A percentile compares a stretch with the other conserved stretches of the same genome.
Conservation (phyloP, 768 basidiomycete species). For the Hydnum rufescens region DNA sequence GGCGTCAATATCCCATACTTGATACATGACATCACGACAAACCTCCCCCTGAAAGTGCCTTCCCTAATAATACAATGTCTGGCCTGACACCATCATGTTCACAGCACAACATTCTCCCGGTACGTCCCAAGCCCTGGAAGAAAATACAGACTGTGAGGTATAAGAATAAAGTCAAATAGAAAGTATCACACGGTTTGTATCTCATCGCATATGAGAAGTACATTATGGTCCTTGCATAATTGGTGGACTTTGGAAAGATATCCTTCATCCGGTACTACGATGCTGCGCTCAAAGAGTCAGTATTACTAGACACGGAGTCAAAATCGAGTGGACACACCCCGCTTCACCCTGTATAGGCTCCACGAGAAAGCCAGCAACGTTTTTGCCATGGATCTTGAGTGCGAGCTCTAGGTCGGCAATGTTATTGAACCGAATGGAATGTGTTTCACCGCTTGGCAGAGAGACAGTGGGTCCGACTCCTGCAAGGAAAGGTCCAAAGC, state of each 20-base stretch:
- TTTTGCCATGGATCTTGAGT: conserved; percentile 55
- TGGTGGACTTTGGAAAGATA: conserved; percentile 62
- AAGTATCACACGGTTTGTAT: conserved; percentile 88
- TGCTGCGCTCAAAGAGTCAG: conserved; percentile 26
- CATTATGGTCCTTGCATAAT: conserved; percentile 82
- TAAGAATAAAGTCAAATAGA: background rate
- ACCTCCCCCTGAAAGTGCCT: conserved; percentile 93
- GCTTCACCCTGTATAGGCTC: conserved; percentile 99
- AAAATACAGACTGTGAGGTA: background rate
- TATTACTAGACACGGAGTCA: background rate
- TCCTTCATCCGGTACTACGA: conserved; percentile 76
- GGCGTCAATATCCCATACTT: background rate
- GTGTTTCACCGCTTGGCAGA: conserved; percentile 28
- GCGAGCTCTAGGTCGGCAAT: conserved; percentile 67
- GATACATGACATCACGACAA: conserved; percentile 15
- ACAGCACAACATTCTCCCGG: conserved; percentile 82
- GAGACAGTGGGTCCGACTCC: conserved; percentile 64
- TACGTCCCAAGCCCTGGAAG: conserved; percentile 63
- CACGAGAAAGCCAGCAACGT: conserved; percentile 82
- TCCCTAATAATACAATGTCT: conserved; percentile 84
- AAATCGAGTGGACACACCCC: conserved; percentile 34
- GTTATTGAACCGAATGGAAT: conserved; percentile 65
- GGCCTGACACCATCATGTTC: conserved; percentile 79
- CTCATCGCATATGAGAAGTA: conserved; percentile 93
- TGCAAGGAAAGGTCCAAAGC: conserved; percentile 81